Evolutionary conservation across 768 basidiomycete species (phyloP).

Genomic region (Kwoniella mangroviensis): DNA sequence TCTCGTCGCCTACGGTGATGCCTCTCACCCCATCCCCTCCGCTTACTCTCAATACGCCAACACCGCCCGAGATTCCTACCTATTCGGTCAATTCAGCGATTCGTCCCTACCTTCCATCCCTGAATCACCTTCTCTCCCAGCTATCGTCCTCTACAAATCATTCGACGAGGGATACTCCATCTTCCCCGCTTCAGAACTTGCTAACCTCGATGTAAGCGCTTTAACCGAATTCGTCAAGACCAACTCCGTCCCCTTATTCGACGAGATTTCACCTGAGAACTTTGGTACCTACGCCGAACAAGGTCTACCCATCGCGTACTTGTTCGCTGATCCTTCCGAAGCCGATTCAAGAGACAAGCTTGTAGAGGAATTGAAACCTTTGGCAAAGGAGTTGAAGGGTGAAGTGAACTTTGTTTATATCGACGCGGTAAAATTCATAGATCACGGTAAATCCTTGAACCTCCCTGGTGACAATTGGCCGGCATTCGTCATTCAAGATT

Average conservation of each 20-base stretch:
- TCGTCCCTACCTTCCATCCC: conserved; percentile 62
- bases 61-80: conserved; percentile 86
- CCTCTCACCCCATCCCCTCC: conserved; percentile 72
- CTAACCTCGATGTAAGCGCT: conserved; percentile 60
- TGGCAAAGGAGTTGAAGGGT: conserved; percentile 80
- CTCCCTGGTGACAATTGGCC: conserved; percentile 86
- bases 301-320: conserved; percentile 85
- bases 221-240: conserved; percentile 78
- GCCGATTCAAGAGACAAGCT: conserved; percentile 66
- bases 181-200: conserved; percentile 45
- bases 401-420: conserved; percentile 98
- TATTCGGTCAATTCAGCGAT: conserved; percentile 87
- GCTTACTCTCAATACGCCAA: conserved; percentile 82
- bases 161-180: conserved; percentile 78
- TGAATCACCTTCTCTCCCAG: conserved; percentile 74
- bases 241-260: conserved; percentile 83
- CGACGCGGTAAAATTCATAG: conserved; percentile 90
- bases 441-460: conserved; percentile 94
- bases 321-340: conserved; percentile 83
- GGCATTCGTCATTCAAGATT: conserved; percentile 87
- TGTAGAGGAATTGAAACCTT: conserved; percentile 71
- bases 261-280: conserved; percentile 93
- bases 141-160: conserved; percentile 86
- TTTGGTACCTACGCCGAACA: conserved; percentile 82
- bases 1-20: conserved; percentile 78